phyloP scores from a whole-genome alignment of 2,329 filamentous ascomycete species.

The Apiospora aurea region DNA sequence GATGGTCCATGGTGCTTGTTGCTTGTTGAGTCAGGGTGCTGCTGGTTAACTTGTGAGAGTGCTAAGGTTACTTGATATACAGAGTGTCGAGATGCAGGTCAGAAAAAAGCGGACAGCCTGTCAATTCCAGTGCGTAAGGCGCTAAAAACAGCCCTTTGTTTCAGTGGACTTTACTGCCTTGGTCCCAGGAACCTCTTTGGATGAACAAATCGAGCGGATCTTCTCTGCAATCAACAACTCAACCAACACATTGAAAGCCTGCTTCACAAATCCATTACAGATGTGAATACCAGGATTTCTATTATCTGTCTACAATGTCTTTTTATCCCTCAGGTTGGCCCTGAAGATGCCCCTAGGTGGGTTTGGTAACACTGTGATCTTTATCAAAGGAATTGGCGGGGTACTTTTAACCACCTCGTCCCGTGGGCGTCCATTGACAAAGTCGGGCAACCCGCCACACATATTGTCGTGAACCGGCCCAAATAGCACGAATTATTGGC shows the following conservation, averaged over 20 bases:
- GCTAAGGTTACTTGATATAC: background rate
- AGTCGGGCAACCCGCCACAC: too few species aligned
- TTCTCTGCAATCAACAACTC: background rate
- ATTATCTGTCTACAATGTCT: too few species aligned
- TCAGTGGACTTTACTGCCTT: slow-evolving; percentile 3
- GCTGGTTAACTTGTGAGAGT: background rate
- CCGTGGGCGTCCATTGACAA: too few species aligned
- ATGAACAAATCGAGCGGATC: background rate
- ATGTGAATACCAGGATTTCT: background rate
- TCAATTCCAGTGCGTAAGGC: background rate
- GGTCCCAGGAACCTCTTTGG: background rate
- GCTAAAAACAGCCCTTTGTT: slow-evolving; percentile 15
- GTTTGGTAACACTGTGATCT: too few species aligned
- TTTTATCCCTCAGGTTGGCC: too few species aligned
- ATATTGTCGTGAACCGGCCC: too few species aligned
- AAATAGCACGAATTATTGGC: too few species aligned
- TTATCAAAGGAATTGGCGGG: too few species aligned
- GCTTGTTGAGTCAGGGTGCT: background rate
- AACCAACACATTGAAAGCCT: background rate
- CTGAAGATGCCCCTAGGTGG: too few species aligned
- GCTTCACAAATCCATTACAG: background rate
- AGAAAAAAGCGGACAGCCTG: background rate
- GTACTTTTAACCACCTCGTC: too few species aligned
- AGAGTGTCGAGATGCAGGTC: background rate
- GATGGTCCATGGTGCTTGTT: background rate